Percentiles rank a stretch among this genome's conserved stretches.
Evolutionary conservation across 345 rosid species (phyloP).

Genomic region (Brassica nigra): DNA sequence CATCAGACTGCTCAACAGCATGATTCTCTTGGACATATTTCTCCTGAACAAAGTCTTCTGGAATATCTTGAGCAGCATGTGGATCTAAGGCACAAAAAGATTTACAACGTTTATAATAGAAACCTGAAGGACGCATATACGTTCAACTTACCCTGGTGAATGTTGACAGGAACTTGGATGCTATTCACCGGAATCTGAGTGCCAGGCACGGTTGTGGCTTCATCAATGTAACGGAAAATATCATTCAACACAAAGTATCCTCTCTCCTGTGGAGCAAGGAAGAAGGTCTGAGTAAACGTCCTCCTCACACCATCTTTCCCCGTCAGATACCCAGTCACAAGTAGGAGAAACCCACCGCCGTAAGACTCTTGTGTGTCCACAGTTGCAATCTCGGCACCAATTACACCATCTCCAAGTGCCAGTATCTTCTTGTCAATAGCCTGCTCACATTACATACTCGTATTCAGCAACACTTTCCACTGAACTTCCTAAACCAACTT

Average conservation of each 20-base stretch:
- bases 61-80: constrained; percentile 24
- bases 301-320: constrained; percentile 55
- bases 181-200: constrained; percentile 30
- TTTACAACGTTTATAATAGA: background rate
- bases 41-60: constrained; percentile 35
- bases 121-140: background rate
- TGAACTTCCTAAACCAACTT: background rate
- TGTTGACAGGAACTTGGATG: constrained; percentile 40
- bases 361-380: constrained; percentile 82
- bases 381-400: constrained; percentile 61
- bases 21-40: constrained; percentile 45
- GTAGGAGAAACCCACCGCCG: constrained; percentile 67
- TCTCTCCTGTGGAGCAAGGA: constrained; percentile 90
- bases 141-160: constrained; percentile 47
- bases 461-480: background rate
- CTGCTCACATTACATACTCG: constrained; percentile 43
- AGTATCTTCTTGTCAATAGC: constrained; percentile 83
- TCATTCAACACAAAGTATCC: constrained; percentile 98
- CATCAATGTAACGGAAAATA: constrained; percentile 72
- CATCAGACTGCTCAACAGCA: constrained; percentile 42
- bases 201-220: constrained; percentile 23
- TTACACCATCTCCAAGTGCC: constrained; percentile 58
- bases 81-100: constrained; percentile 36
- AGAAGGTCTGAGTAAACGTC: constrained; percentile 80
- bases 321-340: constrained; percentile 80